phyloP scores from a whole-genome alignment of 352 stramenopile genomes.

The Globisporangium parvum region DNA sequence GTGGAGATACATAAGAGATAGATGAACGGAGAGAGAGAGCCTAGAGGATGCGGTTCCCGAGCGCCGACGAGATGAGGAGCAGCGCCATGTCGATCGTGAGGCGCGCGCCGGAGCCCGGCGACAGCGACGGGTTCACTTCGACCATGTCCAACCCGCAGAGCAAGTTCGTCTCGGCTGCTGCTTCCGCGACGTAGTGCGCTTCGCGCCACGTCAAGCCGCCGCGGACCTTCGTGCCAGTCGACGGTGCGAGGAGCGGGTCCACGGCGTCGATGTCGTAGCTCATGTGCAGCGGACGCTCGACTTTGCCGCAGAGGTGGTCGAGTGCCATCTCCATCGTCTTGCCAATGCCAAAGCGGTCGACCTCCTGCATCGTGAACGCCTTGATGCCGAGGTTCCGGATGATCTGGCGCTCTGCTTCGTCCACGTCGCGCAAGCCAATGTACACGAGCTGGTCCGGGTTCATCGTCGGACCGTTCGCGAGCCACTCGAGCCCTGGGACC shows the following conservation, averaged over 20 bases:
- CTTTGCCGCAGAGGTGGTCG: slow-evolving; percentile 88
- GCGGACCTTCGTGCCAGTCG: slow-evolving; percentile 93
- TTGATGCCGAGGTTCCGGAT: slow-evolving; percentile 93
- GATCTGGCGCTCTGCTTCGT: slow-evolving; percentile 85
- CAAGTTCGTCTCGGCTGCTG: slow-evolving; percentile 87
- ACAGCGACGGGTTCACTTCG: slow-evolving; percentile 92
- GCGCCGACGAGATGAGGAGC: slow-evolving; percentile 89
- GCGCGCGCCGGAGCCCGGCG: slow-evolving; percentile 78
- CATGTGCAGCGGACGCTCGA: slow-evolving; percentile 92
- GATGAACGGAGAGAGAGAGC: background rate
- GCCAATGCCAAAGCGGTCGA: slow-evolving; percentile 95
- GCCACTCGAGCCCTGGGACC: slow-evolving; percentile 94
- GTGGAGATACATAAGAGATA: background rate
- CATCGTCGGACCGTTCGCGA: slow-evolving; percentile 71
- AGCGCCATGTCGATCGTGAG: slow-evolving; percentile 93
- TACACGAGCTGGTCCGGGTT: slow-evolving; percentile 92
- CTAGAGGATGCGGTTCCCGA: slow-evolving; percentile 91
- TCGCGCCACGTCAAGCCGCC: slow-evolving; percentile 95
- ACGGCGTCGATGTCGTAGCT: slow-evolving; percentile 98
- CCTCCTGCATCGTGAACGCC: slow-evolving; percentile 95
- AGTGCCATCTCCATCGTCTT: slow-evolving; percentile 95
- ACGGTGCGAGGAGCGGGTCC: slow-evolving; percentile 92
- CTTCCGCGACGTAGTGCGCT: slow-evolving; percentile 95
- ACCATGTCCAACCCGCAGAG: slow-evolving; percentile 92
- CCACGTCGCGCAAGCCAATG: slow-evolving; percentile 93